Percentiles rank a stretch among this genome's conserved stretches.
phyloP scores from a whole-genome alignment of 2,329 filamentous ascomycete genomes.

The Sporothrix variecibatus region DNA sequence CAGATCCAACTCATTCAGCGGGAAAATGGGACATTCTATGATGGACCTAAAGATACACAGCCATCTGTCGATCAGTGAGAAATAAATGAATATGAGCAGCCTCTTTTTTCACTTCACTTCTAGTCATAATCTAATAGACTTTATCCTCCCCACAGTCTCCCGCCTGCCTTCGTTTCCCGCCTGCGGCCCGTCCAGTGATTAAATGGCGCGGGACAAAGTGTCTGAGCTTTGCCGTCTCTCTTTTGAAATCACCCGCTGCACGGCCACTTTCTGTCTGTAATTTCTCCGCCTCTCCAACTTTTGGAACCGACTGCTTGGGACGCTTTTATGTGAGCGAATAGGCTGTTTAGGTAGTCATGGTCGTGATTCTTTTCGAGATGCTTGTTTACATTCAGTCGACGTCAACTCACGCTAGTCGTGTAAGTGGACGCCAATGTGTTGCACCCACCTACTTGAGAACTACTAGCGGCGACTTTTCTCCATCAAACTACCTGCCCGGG shows the following conservation, averaged over 20 bases:
- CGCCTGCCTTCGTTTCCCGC: neutral
- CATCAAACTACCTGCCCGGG: constrained; percentile 3
- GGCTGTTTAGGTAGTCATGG: neutral
- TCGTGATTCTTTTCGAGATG: neutral
- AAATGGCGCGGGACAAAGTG: neutral
- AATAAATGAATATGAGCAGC: neutral
- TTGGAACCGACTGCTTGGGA: neutral
- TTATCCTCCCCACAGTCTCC: neutral
- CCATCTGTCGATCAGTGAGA: constrained; percentile 1
- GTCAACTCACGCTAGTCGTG: neutral
- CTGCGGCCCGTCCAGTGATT: neutral
- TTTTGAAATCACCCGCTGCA: neutral
- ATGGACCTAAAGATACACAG: neutral
- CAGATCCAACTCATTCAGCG: too few species aligned
- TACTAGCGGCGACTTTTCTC: neutral
- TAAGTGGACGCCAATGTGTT: neutral
- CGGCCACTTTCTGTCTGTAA: neutral
- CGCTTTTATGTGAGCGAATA: neutral
- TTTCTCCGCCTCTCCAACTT: neutral
- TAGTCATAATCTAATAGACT: neutral
- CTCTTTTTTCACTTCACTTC: neutral
- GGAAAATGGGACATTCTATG: neutral
- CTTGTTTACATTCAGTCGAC: neutral
- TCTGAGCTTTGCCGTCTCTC: constrained; percentile 12
- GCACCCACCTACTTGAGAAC: constrained; percentile 6